phyloP scores from a whole-genome alignment of 768 basidiomycete species.

The Filobasidium wieringae region DNA sequence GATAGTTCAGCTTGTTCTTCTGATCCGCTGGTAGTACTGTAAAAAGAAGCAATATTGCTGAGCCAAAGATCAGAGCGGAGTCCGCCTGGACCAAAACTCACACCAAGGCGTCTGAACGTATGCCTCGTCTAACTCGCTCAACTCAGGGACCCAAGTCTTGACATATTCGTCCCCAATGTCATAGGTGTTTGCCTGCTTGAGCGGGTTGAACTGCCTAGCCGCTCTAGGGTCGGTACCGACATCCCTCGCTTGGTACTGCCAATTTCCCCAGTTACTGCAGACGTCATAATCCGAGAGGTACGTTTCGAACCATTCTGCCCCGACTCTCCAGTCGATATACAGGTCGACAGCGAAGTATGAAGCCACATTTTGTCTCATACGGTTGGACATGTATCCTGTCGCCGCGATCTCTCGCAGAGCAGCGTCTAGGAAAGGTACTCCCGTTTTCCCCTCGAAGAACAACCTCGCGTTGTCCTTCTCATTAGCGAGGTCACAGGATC shows the following conservation, averaged over 20 bases:
- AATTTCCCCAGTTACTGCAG: slow-evolving; percentile 46
- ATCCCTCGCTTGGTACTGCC: slow-evolving; percentile 31
- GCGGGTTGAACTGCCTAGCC: slow-evolving; percentile 37
- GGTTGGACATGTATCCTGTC: slow-evolving; percentile 43
- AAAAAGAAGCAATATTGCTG: background rate
- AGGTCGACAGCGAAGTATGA: slow-evolving; percentile 42
- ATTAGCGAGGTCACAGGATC: slow-evolving; percentile 23
- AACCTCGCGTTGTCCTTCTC: slow-evolving; percentile 25
- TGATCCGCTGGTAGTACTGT: slow-evolving; percentile 1
- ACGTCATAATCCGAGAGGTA: slow-evolving; percentile 47
- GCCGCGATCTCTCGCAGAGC: slow-evolving; percentile 39
- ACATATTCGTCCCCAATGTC: slow-evolving; percentile 29
- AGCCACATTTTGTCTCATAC: slow-evolving; percentile 44
- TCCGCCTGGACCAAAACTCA: slow-evolving; percentile 15
- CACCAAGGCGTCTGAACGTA: slow-evolving; percentile 36
- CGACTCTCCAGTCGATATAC: slow-evolving; percentile 43
- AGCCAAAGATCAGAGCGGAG: background rate
- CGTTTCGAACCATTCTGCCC: slow-evolving; percentile 44
- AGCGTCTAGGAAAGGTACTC: slow-evolving; percentile 43
- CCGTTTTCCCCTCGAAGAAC: slow-evolving; percentile 40
- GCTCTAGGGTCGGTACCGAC: slow-evolving; percentile 38
- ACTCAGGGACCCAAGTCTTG: slow-evolving; percentile 31
- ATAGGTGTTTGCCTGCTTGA: slow-evolving; percentile 39
- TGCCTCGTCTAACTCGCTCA: slow-evolving; percentile 25
- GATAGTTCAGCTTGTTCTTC: slow-evolving; percentile 22